phyloP scores from a whole-genome alignment of 129 eudicot species.

The Glebionis coronaria region DNA sequence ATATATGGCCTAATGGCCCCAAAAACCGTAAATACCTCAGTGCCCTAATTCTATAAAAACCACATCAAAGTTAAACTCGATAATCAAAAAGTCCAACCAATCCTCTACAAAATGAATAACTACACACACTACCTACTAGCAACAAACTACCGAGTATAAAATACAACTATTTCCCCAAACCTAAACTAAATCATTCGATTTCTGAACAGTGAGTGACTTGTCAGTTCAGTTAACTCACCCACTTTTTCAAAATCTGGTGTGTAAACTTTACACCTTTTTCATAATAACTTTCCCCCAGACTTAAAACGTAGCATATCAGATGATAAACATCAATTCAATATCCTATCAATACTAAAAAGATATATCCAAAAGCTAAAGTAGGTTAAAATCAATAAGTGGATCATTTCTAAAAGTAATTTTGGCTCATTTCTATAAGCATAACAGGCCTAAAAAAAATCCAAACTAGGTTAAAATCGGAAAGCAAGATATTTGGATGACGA shows the following conservation, averaged over 20 bases:
- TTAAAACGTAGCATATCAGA: background rate
- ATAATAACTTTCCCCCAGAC: background rate
- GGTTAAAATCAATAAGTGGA: background rate
- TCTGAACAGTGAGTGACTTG: too few species aligned
- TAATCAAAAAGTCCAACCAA: background rate
- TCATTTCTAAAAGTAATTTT: background rate
- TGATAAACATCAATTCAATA: background rate
- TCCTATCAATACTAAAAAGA: background rate
- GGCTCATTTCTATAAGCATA: background rate
- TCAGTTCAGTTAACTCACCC: background rate
- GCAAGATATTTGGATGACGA: background rate
- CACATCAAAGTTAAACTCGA: slow-evolving; percentile 4
- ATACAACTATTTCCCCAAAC: too few species aligned
- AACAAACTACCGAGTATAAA: too few species aligned
- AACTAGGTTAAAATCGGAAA: background rate
- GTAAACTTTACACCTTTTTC: background rate
- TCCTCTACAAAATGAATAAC: background rate
- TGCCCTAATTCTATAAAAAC: too few species aligned
- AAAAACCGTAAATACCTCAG: too few species aligned
- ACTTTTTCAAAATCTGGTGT: background rate
- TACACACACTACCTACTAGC: background rate
- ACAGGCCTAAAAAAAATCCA: background rate
- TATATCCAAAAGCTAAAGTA: too few species aligned
- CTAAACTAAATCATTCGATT: too few species aligned
- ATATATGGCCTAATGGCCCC: too few species aligned